phyloP scores from a whole-genome alignment of 176 grass and related monocot genomes.

The Oryza glaberrima region DNA sequence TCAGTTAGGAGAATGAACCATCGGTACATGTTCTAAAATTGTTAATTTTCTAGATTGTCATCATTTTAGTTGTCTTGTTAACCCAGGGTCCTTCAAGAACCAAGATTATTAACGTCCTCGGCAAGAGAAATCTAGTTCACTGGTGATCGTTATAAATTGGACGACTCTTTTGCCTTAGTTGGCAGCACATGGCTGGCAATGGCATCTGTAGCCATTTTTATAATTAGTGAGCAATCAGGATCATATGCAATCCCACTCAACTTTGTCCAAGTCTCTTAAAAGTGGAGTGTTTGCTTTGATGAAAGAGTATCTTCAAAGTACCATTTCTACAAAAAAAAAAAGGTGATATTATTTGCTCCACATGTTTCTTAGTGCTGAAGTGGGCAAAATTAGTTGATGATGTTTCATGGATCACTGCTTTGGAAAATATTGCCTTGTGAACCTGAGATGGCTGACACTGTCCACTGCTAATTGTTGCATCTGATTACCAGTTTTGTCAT shows the following conservation, averaged over 20 bases:
- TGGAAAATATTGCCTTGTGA: neutral
- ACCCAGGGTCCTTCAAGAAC: constrained; percentile 1
- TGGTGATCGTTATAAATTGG: neutral
- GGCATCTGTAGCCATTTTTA: neutral
- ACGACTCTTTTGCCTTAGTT: constrained; percentile 1
- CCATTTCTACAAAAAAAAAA: neutral
- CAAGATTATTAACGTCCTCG: constrained; percentile 9
- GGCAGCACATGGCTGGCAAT: neutral
- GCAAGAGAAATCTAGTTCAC: neutral
- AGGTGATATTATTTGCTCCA: neutral
- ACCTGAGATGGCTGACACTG: neutral
- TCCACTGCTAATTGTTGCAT: neutral
- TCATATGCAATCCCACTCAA: neutral
- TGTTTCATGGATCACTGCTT: neutral
- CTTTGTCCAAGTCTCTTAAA: constrained; percentile 1
- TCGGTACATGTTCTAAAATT: neutral
- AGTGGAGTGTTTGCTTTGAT: neutral
- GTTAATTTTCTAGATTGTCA: neutral
- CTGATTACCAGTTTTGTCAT: neutral
- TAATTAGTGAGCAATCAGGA: constrained; percentile 7
- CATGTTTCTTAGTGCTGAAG: neutral
- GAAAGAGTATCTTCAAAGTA: constrained; percentile 18
- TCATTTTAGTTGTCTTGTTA: neutral
- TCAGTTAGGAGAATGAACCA: neutral
- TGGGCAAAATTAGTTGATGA: neutral